phyloP scores from a whole-genome alignment of 768 basidiomycete genomes.

The Leccinum subgranulosum region DNA sequence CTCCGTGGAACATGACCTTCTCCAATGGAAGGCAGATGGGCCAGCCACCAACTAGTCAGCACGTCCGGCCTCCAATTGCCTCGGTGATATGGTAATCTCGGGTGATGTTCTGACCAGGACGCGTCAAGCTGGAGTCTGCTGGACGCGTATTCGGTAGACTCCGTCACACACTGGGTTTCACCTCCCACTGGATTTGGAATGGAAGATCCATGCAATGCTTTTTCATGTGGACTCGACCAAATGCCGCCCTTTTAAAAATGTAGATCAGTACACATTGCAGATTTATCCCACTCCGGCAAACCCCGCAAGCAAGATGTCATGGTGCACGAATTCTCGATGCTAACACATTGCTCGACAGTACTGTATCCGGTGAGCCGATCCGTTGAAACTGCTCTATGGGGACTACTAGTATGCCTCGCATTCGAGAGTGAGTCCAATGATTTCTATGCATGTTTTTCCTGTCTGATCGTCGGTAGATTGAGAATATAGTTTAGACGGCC shows the following conservation, averaged over 20 bases:
- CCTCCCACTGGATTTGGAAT: background rate
- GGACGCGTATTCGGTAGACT: background rate
- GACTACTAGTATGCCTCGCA: no score
- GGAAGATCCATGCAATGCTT: background rate
- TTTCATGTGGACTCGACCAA: background rate
- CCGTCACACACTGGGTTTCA: background rate
- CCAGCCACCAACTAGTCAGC: no score
- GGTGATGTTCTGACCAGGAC: background rate
- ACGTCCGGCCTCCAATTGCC: background rate
- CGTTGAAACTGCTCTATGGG: no score
- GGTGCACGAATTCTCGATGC: no score
- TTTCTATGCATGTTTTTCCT: no score
- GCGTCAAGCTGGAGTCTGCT: background rate
- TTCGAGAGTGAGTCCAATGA: no score
- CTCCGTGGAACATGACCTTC: background rate
- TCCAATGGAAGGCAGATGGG: background rate
- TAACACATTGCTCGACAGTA: no score
- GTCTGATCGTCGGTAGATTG: no score
- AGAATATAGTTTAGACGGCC: no score
- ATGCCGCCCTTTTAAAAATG: background rate
- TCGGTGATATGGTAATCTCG: background rate
- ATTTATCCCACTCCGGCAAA: background rate
- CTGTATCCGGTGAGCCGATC: no score
- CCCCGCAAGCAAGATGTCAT: background rate
- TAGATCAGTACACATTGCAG: background rate